Base-by-base conservation (phyloP, 1,284 basidiomycete species). In the Naganishia albida region DNA sequence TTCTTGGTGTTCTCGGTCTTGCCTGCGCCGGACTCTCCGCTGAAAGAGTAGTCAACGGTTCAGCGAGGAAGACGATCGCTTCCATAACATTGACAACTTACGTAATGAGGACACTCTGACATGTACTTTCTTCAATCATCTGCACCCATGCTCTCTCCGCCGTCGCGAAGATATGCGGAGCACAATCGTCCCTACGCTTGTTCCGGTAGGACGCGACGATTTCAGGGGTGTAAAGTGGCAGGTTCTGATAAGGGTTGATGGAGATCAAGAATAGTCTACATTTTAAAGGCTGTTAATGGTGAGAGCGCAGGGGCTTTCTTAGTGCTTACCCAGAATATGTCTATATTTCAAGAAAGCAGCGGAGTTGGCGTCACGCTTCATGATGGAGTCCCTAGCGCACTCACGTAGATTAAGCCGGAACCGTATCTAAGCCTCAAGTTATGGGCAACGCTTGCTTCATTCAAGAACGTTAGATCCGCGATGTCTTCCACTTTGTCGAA, bases 1-100 rank as follows among this genome's bases (percentile, higher is more conserved):
- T 98, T 98, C 84, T 99, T 99, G 16, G 96, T 99, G 80, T 95
- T 99, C 78, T 99, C 96, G 0, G 96, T 99, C 83, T 99, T 99
- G 51, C 96, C 96, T 1, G 96, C 96, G 48, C 96, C 96, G 2
- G 96, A 99, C 83, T 99, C 96, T 63, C 96, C 96, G 3, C 92
- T 95, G 72, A 15, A 52, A 13, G 38, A 7, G 10, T 18, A 18
- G n/a, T 18, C 13, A 13, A 44, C 43, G 16, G 15, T 13, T 18
- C 7, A n/a, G 16, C 42, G 18, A 44, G 18, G 16, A 57, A 26
- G 59, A 68, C 34, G 42, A 46, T 23, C 25, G 34, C 46, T 28
- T 30, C 28, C n/a, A 34, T 34, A 34, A 23, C 18, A 30, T 30
- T 23, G 30, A 84, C 6, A 34, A 34, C 90, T 46, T 79, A 93